Evolutionary conservation across 2,329 filamentous ascomycete genomes (phyloP).

Genomic region (Zymoseptoria crescenta): DNA sequence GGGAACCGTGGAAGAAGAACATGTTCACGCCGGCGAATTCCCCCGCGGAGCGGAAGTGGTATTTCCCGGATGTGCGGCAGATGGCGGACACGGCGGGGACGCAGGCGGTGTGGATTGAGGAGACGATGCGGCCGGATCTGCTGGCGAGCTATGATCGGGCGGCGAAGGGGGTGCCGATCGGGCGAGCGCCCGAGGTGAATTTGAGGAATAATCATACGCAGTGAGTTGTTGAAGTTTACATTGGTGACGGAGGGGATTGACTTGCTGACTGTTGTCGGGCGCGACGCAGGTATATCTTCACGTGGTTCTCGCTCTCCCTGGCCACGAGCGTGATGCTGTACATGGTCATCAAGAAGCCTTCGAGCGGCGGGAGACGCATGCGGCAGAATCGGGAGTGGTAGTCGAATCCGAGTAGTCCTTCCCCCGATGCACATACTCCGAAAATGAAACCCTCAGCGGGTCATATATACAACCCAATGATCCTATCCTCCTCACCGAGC

Average conservation of each 20-base stretch:
- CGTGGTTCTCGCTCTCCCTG: slow-evolving; percentile 75
- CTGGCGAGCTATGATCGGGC: slow-evolving; percentile 68
- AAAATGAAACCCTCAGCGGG: too few relatives aligned
- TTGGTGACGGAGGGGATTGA: too few relatives aligned
- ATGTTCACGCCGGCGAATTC: slow-evolving; percentile 90
- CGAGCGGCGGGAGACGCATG: slow-evolving; percentile 30
- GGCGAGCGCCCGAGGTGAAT: slow-evolving; percentile 80
- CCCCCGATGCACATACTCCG: too few relatives aligned
- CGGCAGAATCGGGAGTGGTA: slow-evolving; percentile 20
- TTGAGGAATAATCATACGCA: slow-evolving; percentile 93
- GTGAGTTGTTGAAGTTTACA: slow-evolving; percentile 15
- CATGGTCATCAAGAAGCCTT: slow-evolving; percentile 85
- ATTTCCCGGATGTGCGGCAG: slow-evolving; percentile 86
- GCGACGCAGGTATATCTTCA: slow-evolving; percentile 71
- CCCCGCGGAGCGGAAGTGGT: slow-evolving; percentile 77
- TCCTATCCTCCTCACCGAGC: too few relatives aligned
- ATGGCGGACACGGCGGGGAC: slow-evolving; percentile 80
- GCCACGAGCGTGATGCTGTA: slow-evolving; percentile 94
- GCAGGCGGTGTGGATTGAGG: slow-evolving; percentile 89
- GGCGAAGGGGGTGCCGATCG: slow-evolving; percentile 79
- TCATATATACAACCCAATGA: too few relatives aligned
- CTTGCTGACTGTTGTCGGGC: neutral
- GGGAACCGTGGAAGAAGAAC: slow-evolving; percentile 94
- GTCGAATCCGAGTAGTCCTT: too few relatives aligned
- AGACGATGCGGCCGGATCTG: slow-evolving; percentile 83